Evolutionary conservation across 331 rosid species (phyloP).

Genomic region (Cydonia oblonga): DNA sequence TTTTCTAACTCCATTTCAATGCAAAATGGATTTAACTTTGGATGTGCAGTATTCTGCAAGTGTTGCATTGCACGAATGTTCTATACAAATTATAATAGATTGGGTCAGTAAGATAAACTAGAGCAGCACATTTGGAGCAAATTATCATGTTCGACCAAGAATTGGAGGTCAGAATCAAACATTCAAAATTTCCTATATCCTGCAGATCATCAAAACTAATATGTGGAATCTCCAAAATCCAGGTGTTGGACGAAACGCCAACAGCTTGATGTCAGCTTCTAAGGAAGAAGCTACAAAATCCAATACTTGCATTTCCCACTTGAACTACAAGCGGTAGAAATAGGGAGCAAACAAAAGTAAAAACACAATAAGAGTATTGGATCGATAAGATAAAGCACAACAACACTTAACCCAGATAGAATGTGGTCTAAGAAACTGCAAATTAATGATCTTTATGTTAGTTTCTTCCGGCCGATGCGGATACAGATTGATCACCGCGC

Average conservation of each 20-base stretch:
- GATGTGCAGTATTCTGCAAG: not conserved
- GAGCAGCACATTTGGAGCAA: not conserved
- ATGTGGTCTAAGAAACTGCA: not conserved
- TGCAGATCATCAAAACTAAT: not conserved
- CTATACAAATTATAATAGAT: not conserved
- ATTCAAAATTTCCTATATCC: not conserved
- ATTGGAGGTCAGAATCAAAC: not conserved
- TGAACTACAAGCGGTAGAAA: not conserved
- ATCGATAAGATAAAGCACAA: not conserved
- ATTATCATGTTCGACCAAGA: not conserved
- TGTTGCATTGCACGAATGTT: not conserved
- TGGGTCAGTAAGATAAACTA: not conserved
- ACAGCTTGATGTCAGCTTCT: not conserved
- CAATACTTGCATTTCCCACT: not conserved
- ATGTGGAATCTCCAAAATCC: not conserved
- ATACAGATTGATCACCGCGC: not conserved
- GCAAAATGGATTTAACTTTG: not conserved
- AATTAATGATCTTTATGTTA: not conserved
- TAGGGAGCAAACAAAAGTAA: not conserved
- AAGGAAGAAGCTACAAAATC: not conserved
- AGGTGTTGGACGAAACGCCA: not conserved
- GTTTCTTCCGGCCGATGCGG: not conserved
- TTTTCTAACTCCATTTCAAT: not conserved
- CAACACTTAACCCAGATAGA: not conserved
- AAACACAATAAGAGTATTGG: not conserved